Evolutionary conservation across 495 filamentous ascomycete species (phyloP), one percentile per base, ranked within the genome.

Genomic region (Penicillium coffeae): DNA sequence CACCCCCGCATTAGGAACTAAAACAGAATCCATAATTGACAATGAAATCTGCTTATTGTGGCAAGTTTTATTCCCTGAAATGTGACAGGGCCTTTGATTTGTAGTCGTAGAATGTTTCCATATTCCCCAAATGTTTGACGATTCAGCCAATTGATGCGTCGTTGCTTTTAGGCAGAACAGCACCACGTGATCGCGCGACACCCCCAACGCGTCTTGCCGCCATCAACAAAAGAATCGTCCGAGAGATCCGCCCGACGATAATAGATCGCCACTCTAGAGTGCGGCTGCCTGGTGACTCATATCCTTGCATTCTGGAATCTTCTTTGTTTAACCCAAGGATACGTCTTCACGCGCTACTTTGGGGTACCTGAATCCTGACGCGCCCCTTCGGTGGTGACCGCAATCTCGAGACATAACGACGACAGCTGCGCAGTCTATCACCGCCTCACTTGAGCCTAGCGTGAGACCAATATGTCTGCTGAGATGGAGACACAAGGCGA

Each of bases 401-500:
- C n/a, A n/a, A n/a, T n/a, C n/a, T n/a, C n/a, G n/a, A n/a, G n/a
- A n/a, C n/a, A n/a, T n/a, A n/a, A n/a, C n/a, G n/a, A n/a, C n/a
- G n/a, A n/a, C n/a, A n/a, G n/a, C n/a, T n/a, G n/a, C n/a, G n/a
- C n/a, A n/a, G n/a, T n/a, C n/a, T n/a, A n/a, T n/a, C n/a, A n/a
- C n/a, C n/a, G n/a, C n/a, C n/a, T n/a, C n/a, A n/a, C n/a, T n/a
- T n/a, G n/a, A n/a, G n/a, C n/a, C n/a, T n/a, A n/a, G n/a, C n/a
- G n/a, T n/a, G n/a, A n/a, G n/a, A n/a, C n/a, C n/a, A n/a, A n/a
- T 4, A 44, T 87, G 81, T 77, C 76, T 38, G 64, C 72, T 18
- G 82, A 80, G 50, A 79, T 77, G 57, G 77, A 70, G n/a, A 66
- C 76, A 21, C 81, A 85, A 54, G 73, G 69, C 21, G 78, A 84